Conservation (phyloP, 2,329 filamentous ascomycete genomes). For the Annulohypoxylon truncatum region DNA sequence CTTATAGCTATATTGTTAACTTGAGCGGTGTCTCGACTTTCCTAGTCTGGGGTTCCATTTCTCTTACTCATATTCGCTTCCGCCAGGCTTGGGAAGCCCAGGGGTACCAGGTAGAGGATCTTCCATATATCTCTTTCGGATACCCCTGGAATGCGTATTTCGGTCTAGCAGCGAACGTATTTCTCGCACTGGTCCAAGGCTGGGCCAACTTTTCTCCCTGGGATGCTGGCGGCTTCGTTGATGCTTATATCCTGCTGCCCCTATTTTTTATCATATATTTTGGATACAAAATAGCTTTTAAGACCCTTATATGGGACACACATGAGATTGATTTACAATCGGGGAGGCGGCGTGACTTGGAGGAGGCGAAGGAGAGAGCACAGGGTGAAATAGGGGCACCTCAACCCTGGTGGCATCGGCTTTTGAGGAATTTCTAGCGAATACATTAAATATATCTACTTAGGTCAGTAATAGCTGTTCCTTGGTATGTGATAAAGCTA, state of each 20-base stretch:
- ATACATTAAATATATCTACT: background rate
- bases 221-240: conserved; percentile 68
- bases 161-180: conserved; percentile 67
- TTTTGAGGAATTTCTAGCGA: conserved; percentile 56
- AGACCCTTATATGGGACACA: conserved; percentile 62
- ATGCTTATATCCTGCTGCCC: conserved; percentile 71
- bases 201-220: conserved; percentile 71
- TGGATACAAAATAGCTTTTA: conserved; percentile 65
- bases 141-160: conserved; percentile 72
- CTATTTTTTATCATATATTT: conserved; percentile 69
- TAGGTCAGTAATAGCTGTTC: no score
- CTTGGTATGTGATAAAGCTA: no score
- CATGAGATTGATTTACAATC: conserved; percentile 68
- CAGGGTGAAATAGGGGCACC: conserved; percentile 42
- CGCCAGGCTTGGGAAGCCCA: conserved; percentile 71
- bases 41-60: conserved; percentile 77
- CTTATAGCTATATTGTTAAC: conserved; percentile 77
- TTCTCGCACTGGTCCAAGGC: conserved; percentile 70
- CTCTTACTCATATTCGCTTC: conserved; percentile 78
- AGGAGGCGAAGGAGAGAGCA: conserved; percentile 55
- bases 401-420: conserved; percentile 57
- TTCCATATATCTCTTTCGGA: conserved; percentile 66
- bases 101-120: conserved; percentile 63
- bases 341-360: conserved; percentile 66
- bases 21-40: conserved; percentile 77